phyloP scores from a whole-genome alignment of 2,329 filamentous ascomycete genomes.

The Fusarium incarnatum region DNA sequence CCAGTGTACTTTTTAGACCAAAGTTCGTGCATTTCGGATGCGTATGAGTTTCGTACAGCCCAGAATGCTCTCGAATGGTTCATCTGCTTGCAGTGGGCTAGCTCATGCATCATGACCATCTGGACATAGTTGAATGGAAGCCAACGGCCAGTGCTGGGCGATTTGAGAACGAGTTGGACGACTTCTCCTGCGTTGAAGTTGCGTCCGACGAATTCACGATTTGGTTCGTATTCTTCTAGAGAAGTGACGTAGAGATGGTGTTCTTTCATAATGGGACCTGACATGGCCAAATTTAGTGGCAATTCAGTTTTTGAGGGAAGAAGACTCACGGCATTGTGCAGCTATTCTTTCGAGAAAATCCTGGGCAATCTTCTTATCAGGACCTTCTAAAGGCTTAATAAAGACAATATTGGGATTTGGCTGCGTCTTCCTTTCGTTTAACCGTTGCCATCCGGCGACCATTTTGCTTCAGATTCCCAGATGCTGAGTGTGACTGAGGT shows the following conservation, averaged over 20 bases:
- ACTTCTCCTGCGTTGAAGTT: constrained; percentile 94
- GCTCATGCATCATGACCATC: constrained; percentile 96
- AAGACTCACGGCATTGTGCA: constrained; percentile 75
- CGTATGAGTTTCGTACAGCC: constrained; percentile 80
- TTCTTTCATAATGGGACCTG: constrained; percentile 76
- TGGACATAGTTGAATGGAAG: constrained; percentile 86
- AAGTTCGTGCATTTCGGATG: constrained; percentile 75
- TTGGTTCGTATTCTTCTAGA: constrained; percentile 84
- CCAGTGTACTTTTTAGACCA: constrained; percentile 80
- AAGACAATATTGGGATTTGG: constrained; percentile 85
- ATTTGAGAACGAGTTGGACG: constrained; percentile 84
- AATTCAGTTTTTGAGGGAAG: not conserved
- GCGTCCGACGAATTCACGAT: constrained; percentile 84
- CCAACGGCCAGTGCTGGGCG: constrained; percentile 74
- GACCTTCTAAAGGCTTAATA: constrained; percentile 80
- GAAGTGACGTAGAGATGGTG: constrained; percentile 73
- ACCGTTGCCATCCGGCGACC: constrained; percentile 81
- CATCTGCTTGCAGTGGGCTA: constrained; percentile 92
- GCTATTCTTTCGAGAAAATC: constrained; percentile 82
- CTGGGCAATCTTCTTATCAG: constrained; percentile 70
- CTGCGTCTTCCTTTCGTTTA: constrained; percentile 79
- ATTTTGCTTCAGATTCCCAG: constrained; percentile 56
- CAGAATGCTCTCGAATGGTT: constrained; percentile 87
- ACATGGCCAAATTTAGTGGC: not conserved
- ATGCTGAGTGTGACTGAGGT: not conserved